A percentile compares a stretch with the other conserved stretches of the same genome.
phyloP scores from a whole-genome alignment of 345 rosid genomes.

The Pistacia integerrima region DNA sequence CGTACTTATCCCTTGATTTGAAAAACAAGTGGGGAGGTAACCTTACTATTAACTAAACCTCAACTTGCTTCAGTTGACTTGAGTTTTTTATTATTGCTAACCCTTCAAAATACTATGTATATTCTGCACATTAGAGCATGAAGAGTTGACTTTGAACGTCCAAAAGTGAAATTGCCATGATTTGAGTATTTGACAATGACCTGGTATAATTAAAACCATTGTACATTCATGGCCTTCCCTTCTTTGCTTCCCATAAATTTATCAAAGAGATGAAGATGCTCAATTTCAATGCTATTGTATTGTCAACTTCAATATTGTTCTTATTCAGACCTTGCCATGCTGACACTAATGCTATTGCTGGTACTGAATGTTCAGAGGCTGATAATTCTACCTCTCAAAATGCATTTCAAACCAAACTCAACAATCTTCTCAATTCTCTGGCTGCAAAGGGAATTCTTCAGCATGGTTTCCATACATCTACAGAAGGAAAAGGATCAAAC shows the following conservation, averaged over 20 bases:
- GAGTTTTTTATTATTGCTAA: background rate
- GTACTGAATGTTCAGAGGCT: constrained; percentile 28
- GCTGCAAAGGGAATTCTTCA: constrained; percentile 24
- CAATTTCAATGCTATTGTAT: background rate
- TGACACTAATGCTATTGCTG: constrained; percentile 29
- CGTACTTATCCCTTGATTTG: background rate
- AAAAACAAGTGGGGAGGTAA: background rate
- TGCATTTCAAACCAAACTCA: constrained; percentile 31
- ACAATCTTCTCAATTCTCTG: constrained; percentile 27
- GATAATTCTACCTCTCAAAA: constrained; percentile 25
- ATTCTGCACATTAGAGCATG: background rate
- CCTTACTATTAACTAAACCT: background rate
- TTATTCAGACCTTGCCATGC: constrained; percentile 17
- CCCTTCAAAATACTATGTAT: constrained; percentile 3
- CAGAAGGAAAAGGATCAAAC: constrained; percentile 23
- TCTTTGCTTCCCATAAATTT: background rate
- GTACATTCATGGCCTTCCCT: background rate
- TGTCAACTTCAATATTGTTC: constrained; percentile 20
- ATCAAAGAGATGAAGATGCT: constrained; percentile 14
- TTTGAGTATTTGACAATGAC: background rate
- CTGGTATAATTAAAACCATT: background rate
- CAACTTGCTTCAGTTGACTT: background rate
- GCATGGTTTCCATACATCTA: constrained; percentile 32
- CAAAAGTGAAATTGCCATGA: background rate
- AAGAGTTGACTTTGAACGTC: background rate